phyloP scores from a whole-genome alignment of 2,329 filamentous ascomycete genomes.

The Penicillium paneum region DNA sequence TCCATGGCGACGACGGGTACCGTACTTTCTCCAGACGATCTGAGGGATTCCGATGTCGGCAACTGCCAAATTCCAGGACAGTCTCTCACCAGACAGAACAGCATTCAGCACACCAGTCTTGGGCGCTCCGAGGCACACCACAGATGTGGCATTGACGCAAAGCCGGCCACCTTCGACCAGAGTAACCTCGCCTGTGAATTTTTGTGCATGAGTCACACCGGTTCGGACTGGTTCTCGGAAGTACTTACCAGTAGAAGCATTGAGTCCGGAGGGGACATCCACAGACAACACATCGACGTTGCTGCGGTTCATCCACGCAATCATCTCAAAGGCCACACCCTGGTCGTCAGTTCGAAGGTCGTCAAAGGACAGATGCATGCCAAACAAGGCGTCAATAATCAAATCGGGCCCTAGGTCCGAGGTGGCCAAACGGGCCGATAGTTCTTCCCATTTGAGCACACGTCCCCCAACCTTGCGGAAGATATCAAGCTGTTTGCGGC shows the following conservation, averaged over 20 bases:
- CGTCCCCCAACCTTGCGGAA: conserved; percentile 80
- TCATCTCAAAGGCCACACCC: conserved; percentile 79
- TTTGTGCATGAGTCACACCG: conserved; percentile 15
- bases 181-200: conserved; percentile 48
- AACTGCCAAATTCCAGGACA: conserved; percentile 71
- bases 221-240: neutral
- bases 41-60: conserved; percentile 83
- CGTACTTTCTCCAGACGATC: conserved; percentile 79
- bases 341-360: conserved; percentile 80
- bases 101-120: conserved; percentile 80
- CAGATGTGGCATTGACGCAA: conserved; percentile 75
- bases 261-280: conserved; percentile 87
- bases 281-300: conserved; percentile 79
- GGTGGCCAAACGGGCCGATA: conserved; percentile 49
- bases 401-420: conserved; percentile 68
- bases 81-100: conserved; percentile 59
- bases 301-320: conserved; percentile 89
- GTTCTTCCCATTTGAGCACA: conserved; percentile 61
- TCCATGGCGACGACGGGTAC: conserved; percentile 74
- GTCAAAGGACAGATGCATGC: conserved; percentile 82
- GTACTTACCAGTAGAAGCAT: conserved; percentile 69
- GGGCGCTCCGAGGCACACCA: conserved; percentile 82
- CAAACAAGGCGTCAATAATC: conserved; percentile 84
- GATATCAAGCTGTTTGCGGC: conserved; percentile 76
- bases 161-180: conserved; percentile 70